Percentiles rank a stretch among this genome's conserved stretches.
Conservation (phyloP, 1,139 yeast species). For the Suhomyces chickasaworum region DNA sequence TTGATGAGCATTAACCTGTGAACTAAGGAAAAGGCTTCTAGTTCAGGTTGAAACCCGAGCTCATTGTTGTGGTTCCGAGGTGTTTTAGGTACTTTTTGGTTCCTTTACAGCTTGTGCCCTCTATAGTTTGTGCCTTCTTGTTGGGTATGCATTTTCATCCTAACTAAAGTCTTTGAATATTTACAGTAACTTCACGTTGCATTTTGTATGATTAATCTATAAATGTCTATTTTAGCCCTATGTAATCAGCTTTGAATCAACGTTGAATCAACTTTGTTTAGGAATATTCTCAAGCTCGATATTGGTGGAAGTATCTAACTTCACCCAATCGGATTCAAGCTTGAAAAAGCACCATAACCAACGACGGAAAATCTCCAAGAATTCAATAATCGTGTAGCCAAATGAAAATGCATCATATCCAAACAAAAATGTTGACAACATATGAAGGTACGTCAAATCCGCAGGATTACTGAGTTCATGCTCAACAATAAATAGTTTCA, state of each 20-base stretch:
- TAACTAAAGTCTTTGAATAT: background rate
- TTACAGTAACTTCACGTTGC: constrained; percentile 1
- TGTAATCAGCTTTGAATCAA: constrained; percentile 10
- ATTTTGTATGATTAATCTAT: constrained; percentile 8
- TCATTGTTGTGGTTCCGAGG: background rate
- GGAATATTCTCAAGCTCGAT: constrained; percentile 18
- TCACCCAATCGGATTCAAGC: constrained; percentile 73
- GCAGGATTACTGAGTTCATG: constrained; percentile 22
- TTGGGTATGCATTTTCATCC: background rate
- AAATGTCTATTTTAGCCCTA: background rate
- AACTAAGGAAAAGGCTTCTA: background rate
- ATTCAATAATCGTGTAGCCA: constrained; percentile 66
- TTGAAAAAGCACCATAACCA: constrained; percentile 89
- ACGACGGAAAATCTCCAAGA: constrained; percentile 75
- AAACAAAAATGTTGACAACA: constrained; percentile 33
- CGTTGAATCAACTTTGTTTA: constrained; percentile 11
- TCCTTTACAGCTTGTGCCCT: too few species aligned
- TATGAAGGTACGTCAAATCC: constrained; percentile 19
- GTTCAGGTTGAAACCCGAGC: background rate
- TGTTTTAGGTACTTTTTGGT: background rate
- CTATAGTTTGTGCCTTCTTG: too few species aligned
- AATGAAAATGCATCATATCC: constrained; percentile 52
- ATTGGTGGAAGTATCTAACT: constrained; percentile 23
- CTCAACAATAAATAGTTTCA: constrained; percentile 45
- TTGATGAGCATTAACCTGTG: background rate